Base-by-base conservation (phyloP, 2,329 filamentous ascomycete genomes). In the Chrysosporium keratinophilum region DNA sequence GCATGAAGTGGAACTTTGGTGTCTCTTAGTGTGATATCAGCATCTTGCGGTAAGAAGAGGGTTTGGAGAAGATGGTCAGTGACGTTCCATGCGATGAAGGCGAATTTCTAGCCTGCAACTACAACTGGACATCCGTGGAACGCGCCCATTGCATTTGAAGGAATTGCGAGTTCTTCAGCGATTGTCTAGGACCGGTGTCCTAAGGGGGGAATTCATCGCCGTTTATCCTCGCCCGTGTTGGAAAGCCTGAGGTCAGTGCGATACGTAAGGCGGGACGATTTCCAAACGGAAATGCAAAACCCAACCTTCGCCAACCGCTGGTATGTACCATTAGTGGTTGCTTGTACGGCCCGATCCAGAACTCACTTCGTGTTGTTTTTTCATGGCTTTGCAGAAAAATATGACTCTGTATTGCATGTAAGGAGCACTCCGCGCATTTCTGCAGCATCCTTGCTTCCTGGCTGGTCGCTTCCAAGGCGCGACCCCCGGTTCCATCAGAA, bases 301-400 rank as follows among this genome's bases (percentile, higher is more conserved):
- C n/a, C 48, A 34, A 50, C 48, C 48, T 7, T 50, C 48, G 37
- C 48, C 42, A 34, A 33, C 23, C 23, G 23, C 23, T 28, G 23
- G 23, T 28, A 28, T 28, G 23, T 28, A 28, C 23, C 23, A 49
- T 54, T 43, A 35, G 51, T 54, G 43, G 51, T 44, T 54, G 17
- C 7, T 35, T 12, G 35, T 40, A 35, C 51, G 43, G 51, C 45
- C 51, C 43, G 51, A 54, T 54, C 51, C 51, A 54, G 44, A 54
- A 54, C 43, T 42, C 15, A 43, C 48, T 20, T 20, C 48, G 39
- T 43, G 20, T 53, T 11, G 14, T 33, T 31, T 33, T 31, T 42
- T 37, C 28, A 15, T 5, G 37, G 40, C 35, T 43, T 39, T 42
- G 49, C 49, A 51, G 31, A 31, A 14, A 44, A 20, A 23, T 9